phyloP scores from a whole-genome alignment of 2,329 filamentous ascomycete species.

The Ascochyta rabiei region DNA sequence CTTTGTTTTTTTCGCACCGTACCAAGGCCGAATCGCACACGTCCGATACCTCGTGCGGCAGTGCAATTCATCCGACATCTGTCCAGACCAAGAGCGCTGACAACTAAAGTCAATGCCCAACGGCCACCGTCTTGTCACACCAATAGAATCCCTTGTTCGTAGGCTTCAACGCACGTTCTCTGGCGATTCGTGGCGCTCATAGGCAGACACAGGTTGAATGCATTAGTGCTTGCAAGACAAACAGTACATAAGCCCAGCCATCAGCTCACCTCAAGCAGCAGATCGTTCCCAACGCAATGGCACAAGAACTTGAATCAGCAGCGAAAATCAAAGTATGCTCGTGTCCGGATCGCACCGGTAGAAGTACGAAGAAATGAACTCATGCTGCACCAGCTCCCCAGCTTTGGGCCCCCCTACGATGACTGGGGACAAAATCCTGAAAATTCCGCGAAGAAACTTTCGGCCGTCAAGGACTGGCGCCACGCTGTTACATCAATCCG shows the following conservation, averaged over 20 bases:
- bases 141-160: neutral
- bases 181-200: neutral
- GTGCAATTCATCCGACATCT: neutral
- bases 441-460: neutral
- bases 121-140: neutral
- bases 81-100: neutral
- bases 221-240: neutral
- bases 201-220: neutral
- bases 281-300: neutral
- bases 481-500: constrained; percentile 34
- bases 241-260: neutral
- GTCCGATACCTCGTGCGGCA: no score
- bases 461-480: constrained; percentile 4
- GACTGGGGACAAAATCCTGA: constrained; percentile 1
- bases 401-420: constrained; percentile 4
- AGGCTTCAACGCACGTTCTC: neutral
- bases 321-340: neutral
- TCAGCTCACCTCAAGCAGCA: neutral
- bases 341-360: neutral
- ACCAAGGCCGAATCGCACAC: no score
- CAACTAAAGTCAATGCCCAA: neutral
- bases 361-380: constrained; percentile 34
- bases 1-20: no score
- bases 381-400: constrained; percentile 8
- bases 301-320: neutral